Percentiles rank a stretch among this genome's conserved stretches.
phyloP scores from a whole-genome alignment of 345 rosid species.

The Salix brachista region DNA sequence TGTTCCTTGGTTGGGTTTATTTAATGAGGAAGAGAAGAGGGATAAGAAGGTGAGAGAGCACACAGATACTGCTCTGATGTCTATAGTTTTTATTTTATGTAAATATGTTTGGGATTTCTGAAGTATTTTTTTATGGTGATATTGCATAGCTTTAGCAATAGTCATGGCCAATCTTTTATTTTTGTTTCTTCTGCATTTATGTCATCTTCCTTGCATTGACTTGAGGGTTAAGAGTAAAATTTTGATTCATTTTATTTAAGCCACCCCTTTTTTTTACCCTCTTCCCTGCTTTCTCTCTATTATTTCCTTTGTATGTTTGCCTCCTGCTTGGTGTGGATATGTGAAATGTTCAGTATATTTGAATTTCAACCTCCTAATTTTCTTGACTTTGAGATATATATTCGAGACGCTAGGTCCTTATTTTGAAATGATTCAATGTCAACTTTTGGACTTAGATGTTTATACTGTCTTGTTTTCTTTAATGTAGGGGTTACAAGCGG shows the following conservation, averaged over 20 bases:
- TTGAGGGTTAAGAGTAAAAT: background rate
- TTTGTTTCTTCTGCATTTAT: background rate
- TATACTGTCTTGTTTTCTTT: constrained; percentile 6
- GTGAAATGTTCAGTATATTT: background rate
- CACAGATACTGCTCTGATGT: background rate
- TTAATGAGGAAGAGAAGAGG: background rate
- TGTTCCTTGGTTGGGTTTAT: background rate
- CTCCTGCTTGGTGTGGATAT: background rate
- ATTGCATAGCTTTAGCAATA: background rate
- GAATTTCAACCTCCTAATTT: background rate
- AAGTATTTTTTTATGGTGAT: background rate
- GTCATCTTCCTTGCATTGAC: background rate
- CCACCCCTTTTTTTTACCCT: background rate
- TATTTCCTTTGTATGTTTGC: background rate
- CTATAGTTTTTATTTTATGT: background rate
- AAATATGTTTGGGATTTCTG: background rate
- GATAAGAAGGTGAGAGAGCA: background rate
- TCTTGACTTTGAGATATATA: background rate
- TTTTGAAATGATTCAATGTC: background rate
- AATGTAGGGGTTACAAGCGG: constrained; percentile 71
- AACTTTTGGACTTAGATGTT: background rate
- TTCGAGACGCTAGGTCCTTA: background rate
- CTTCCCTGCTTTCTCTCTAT: background rate
- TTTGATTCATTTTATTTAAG: background rate
- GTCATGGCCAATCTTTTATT: background rate